A percentile compares a stretch with the other conserved stretches of the same genome.
Evolutionary conservation across 2,329 filamentous ascomycete genomes (phyloP).

Genomic region (Beauveria scarabaeidicola): DNA sequence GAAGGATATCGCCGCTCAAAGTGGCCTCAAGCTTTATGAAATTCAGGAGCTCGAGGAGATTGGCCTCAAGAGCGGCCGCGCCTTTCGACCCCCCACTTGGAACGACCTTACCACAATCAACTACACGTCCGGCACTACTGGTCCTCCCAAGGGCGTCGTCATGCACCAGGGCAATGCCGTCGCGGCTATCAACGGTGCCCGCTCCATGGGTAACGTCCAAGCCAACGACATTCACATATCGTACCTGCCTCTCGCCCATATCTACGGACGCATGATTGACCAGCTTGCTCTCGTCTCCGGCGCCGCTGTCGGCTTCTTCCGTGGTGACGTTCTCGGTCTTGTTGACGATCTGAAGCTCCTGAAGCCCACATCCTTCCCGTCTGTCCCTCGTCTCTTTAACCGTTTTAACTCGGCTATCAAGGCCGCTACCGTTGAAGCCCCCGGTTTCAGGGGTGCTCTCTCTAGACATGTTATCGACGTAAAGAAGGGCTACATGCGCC

Average conservation of each 20-base stretch:
- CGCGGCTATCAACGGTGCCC: slow-evolving; percentile 57
- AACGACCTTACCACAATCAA: slow-evolving; percentile 83
- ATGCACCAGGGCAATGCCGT: slow-evolving; percentile 70
- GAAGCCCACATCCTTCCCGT: slow-evolving; percentile 73
- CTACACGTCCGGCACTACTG: slow-evolving; percentile 52
- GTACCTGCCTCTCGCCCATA: slow-evolving; percentile 90
- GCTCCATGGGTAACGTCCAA: slow-evolving; percentile 45
- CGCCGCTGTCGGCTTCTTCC: slow-evolving; percentile 83
- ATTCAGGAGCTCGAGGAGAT: slow-evolving; percentile 75
- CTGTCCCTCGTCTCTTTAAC: slow-evolving; percentile 87
- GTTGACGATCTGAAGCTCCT: slow-evolving; percentile 88
- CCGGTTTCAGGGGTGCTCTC: slow-evolving; percentile 72
- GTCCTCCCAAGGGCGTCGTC: slow-evolving; percentile 47
- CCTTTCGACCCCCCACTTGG: slow-evolving; percentile 64
- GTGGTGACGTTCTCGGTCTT: slow-evolving; percentile 77
- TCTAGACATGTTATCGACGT: slow-evolving; percentile 71
- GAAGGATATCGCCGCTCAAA: slow-evolving; percentile 62
- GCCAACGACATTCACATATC: slow-evolving; percentile 61
- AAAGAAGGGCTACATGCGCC: slow-evolving; percentile 72
- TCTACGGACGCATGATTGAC: slow-evolving; percentile 81
- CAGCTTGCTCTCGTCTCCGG: slow-evolving; percentile 67
- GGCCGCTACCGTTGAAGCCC: slow-evolving; percentile 66
- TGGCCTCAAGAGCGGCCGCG: slow-evolving; percentile 60
- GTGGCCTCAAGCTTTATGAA: slow-evolving; percentile 71
- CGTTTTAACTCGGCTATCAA: slow-evolving; percentile 80